Evolutionary conservation across 805 yeast species (phyloP), one percentile per base, ranked within the genome.

Genomic region (Cyberlindnera saturnus): DNA sequence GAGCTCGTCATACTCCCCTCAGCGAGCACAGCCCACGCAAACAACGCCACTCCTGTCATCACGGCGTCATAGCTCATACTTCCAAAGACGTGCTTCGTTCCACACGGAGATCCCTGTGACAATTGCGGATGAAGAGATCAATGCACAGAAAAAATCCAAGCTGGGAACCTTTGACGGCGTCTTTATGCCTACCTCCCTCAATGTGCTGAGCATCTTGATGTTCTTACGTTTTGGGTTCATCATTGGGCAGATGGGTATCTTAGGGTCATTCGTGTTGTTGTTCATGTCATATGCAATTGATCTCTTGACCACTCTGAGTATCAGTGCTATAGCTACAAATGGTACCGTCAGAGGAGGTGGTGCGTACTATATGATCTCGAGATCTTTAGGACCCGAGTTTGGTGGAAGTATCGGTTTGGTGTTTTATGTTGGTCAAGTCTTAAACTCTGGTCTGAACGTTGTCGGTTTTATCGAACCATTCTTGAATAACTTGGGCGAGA

Each of bases 341-440:
- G 99, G 99, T 18, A 88, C 95, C 0, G 98, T 93, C 3, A 77
- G 89, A 52, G 98, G 98, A 13, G 99, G 99, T 14, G 99, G 99
- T 38, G 97, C 98, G 0, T 93, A 93, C 61, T 93, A 89, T 57
- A 93, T 93, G 97, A 88, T 93, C 46, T 85, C 96, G 30, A 73
- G 99, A 52, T 83, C 96, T 30, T 67, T 93, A 47, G 99, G 99
- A 0, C 96, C 97, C 4, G 99, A 93, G 61, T 93, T 93, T 64
- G 99, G 99, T 23, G 99, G 99, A 4, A 85, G 96, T 4, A 91
- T 93, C 50, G 99, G 99, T 1, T 72, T 93, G 26, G 91, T 93
- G 19, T 93, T 93, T 62, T 95, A 84, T 58, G 71, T 93, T 41
- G 99, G 99, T 1, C 99, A 93, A 66, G 89, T 90, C 8, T 70